phyloP scores from a whole-genome alignment of 2,329 filamentous ascomycete genomes.

The Metarhizium humberi region DNA sequence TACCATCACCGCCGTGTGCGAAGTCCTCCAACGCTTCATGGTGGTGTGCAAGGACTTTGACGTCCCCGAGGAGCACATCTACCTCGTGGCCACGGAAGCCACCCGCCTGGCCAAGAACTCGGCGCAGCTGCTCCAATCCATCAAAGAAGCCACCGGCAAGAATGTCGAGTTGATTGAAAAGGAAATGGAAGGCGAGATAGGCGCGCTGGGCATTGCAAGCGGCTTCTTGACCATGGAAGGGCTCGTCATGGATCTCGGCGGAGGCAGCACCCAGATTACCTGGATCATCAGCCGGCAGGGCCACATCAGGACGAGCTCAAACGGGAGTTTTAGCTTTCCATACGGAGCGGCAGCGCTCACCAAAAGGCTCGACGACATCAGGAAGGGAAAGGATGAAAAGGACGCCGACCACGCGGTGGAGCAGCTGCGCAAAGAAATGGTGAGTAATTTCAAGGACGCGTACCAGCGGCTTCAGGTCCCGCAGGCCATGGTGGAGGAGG shows the following conservation, averaged over 20 bases:
- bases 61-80: slow-evolving; percentile 15
- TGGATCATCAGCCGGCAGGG: slow-evolving; percentile 50
- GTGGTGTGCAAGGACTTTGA: slow-evolving; percentile 19
- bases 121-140: slow-evolving; percentile 20
- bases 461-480: slow-evolving; percentile 45
- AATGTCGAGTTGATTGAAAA: slow-evolving; percentile 52
- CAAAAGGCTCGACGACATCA: slow-evolving; percentile 38
- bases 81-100: slow-evolving; percentile 23
- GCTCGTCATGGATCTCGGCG: slow-evolving; percentile 63
- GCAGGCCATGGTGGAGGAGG: slow-evolving; percentile 32
- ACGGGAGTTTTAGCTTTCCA: slow-evolving; percentile 55
- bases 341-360: slow-evolving; percentile 62
- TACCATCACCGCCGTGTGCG: slow-evolving; percentile 17
- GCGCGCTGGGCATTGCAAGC: slow-evolving; percentile 58
- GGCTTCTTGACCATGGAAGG: slow-evolving; percentile 52
- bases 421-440: slow-evolving; percentile 39
- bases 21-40: slow-evolving; percentile 18
- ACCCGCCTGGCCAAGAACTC: slow-evolving; percentile 22
- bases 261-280: slow-evolving; percentile 60
- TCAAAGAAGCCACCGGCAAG: slow-evolving; percentile 49
- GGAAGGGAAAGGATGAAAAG: slow-evolving; percentile 24
- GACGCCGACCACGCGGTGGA: slow-evolving; percentile 35
- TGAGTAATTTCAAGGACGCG: slow-evolving; percentile 39
- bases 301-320: slow-evolving; percentile 37
- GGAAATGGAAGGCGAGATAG: slow-evolving; percentile 56